These are phyloP conservation scores for Boletales sp. DNA, from an alignment of 768 basidiomycete genomes.

Conservation along the genomic window DNA sequence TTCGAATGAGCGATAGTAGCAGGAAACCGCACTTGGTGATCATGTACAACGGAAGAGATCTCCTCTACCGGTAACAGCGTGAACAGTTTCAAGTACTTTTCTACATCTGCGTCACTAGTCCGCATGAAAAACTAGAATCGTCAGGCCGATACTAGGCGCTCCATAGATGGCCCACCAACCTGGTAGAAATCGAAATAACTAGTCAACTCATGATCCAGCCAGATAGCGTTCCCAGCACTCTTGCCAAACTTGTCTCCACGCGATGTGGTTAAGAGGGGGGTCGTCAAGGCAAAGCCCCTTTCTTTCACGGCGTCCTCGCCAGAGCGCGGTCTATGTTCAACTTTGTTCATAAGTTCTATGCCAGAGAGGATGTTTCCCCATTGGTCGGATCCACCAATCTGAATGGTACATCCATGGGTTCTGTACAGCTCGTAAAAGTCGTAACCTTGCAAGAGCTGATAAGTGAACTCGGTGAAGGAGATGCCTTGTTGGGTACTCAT, in stretches of 20 bases:
- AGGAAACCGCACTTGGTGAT: constrained; percentile 49
- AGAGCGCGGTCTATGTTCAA: constrained; percentile 9
- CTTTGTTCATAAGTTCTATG: constrained; percentile 79
- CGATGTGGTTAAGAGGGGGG: constrained; percentile 88
- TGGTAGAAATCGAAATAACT: constrained; percentile 95
- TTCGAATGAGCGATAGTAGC: neutral
- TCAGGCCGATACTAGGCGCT: neutral
- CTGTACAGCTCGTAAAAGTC: constrained; percentile 82
- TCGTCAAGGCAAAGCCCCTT: constrained; percentile 80
- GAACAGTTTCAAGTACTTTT: constrained; percentile 75
- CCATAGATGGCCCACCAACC: constrained; percentile 35
- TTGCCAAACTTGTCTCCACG: constrained; percentile 96
- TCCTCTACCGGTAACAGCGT: constrained; percentile 64
- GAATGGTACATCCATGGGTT: constrained; percentile 68
- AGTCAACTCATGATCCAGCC: constrained; percentile 77
- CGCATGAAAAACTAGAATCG: constrained; percentile 79
- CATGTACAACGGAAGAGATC: constrained; percentile 52
- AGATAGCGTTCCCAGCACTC: constrained; percentile 92
- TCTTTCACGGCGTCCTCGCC: constrained; percentile 12
- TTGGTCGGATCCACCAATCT: constrained; percentile 96
- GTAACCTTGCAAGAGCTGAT: constrained; percentile 95
- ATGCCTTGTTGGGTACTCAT: constrained; percentile 79
- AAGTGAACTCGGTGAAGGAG: constrained; percentile 98
- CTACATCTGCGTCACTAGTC: constrained; percentile 76
- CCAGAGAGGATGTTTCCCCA: constrained; percentile 98